Percentiles rank a stretch among this genome's conserved stretches.
These are phyloP conservation scores for Albifimbria verrucaria DNA, from an alignment of 2,329 filamentous ascomycete species.

Conservation along the genomic window DNA sequence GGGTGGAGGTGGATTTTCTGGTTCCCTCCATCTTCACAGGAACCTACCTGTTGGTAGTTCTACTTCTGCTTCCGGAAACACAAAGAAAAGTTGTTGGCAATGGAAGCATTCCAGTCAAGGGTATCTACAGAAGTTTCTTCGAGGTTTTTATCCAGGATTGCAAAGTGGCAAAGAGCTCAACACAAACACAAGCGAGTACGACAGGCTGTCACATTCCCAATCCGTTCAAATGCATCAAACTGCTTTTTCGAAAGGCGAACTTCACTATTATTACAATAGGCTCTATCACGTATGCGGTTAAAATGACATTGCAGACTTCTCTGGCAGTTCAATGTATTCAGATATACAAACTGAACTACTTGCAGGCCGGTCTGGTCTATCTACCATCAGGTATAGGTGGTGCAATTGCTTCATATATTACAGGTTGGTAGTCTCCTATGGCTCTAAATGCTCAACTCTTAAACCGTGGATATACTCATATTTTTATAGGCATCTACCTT, in stretches of 20 bases:
- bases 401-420: not conserved
- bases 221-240: constrained; percentile 9
- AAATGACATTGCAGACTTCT: constrained; percentile 9
- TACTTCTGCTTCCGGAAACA: constrained; percentile 52
- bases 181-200: not conserved
- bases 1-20: constrained; percentile 62
- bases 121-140: not conserved
- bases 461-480: not conserved
- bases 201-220: constrained; percentile 7
- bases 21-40: constrained; percentile 50
- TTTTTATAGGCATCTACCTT: not conserved
- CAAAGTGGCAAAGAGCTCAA: not conserved
- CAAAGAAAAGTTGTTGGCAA: constrained; percentile 53
- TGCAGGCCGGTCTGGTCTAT: constrained; percentile 12
- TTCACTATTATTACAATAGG: constrained; percentile 11
- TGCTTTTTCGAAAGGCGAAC: constrained; percentile 6
- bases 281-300: constrained; percentile 8
- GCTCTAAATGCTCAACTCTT: constrained; percentile 5
- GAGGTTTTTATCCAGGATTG: not conserved
- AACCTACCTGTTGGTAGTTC: constrained; percentile 43
- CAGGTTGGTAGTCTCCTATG: constrained; percentile 2
- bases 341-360: constrained; percentile 12
- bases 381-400: constrained; percentile 6
- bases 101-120: constrained; percentile 23
- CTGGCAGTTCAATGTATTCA: constrained; percentile 3